Evolutionary conservation across 441 rosid genomes (phyloP), one percentile per base, ranked within the genome.

Genomic region (Daphne laureola): DNA sequence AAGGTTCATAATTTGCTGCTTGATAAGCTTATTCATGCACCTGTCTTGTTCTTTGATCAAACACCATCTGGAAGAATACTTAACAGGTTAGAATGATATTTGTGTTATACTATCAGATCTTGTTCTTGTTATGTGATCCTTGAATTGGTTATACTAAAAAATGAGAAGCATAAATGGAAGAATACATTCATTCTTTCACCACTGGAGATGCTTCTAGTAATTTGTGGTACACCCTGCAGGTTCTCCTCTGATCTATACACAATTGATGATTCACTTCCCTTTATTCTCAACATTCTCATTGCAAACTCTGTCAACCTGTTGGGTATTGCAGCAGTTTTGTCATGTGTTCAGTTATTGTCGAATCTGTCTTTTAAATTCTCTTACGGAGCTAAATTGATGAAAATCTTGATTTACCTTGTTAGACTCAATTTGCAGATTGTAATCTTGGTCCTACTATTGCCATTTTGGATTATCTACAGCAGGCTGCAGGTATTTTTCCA

Each of bases 221-320:
- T 66, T 56, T 65, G 62, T 50, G 23, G 55, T 63, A 23, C 67
- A 12, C 46, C 57, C 14, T 75, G 61, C 76, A 93, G 97, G 76
- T 77, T 93, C 49, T 93, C 99, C 36, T 90, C 99, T n/a, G 99
- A 93, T 84, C 83, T 90, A 26, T 93, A 87, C 70, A 87, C 91
- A 26, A 90, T 93, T 54, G 99, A 90, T 64, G 99, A 93, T 79
- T 90, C 99, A 58, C 99, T 93, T 54, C 99, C 99, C 18, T 93
- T 93, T 65, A 85, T 93, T 44, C 86, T 93, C 74, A 93, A 93
- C 78, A 90, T 90, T 67, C 93, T 93, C 59, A 79, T 93, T 21
- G 99, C 99, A 64, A 83, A 87, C 71, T 85, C 87, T 75, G 97
- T 90, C 51, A 93, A 95, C 59, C 79, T 93, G 69, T 57, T 93